Evolutionary conservation across 169 alveolate species (phyloP).

Genomic region (Plasmodium berghei): DNA sequence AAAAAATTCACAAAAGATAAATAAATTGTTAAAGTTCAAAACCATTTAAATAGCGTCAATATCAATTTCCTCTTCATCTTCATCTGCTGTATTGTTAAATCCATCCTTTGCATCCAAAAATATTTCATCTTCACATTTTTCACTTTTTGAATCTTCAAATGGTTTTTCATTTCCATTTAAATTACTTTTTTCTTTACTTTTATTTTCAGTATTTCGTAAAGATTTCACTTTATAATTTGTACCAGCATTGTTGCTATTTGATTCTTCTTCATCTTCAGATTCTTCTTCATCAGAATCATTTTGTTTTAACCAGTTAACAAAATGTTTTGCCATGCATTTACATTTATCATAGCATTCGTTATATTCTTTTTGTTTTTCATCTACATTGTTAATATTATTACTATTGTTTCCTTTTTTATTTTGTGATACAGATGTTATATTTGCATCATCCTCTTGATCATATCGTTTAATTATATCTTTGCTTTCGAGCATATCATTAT

Average conservation of each 20-base stretch:
- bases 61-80: constrained; percentile 73
- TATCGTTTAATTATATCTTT: constrained; percentile 83
- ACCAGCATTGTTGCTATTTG: constrained; percentile 31
- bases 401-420: constrained; percentile 9
- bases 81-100: constrained; percentile 63
- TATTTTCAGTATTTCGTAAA: constrained; percentile 61
- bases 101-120: constrained; percentile 78
- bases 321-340: constrained; percentile 87
- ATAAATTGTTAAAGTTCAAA: no score
- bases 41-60: constrained; percentile 38
- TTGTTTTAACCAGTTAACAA: constrained; percentile 86
- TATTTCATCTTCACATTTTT: constrained; percentile 72
- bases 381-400: constrained; percentile 76
- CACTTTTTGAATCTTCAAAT: constrained; percentile 76
- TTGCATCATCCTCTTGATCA: constrained; percentile 23
- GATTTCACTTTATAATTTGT: constrained; percentile 50
- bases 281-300: constrained; percentile 81
- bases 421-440: not conserved
- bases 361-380: constrained; percentile 60
- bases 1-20: no score
- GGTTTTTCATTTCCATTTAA: constrained; percentile 34
- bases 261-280: constrained; percentile 76
- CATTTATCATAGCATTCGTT: constrained; percentile 79
- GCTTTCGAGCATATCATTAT: constrained; percentile 86
- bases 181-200: constrained; percentile 13